Base-by-base conservation (phyloP, 148 eudicot species). In the Vaccinium corymbosum region DNA sequence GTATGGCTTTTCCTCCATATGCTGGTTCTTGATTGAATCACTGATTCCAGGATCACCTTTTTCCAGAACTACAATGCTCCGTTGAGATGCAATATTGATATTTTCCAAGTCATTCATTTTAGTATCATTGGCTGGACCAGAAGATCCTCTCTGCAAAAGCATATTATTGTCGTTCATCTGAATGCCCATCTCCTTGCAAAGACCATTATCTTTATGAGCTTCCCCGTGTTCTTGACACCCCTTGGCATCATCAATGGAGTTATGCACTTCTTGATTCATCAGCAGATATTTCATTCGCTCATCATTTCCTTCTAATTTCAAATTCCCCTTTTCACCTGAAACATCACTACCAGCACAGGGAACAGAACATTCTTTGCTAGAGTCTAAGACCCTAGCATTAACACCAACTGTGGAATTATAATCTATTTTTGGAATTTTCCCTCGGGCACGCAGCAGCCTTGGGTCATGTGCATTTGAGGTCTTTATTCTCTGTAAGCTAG, bases 291-390 rank as follows among this genome's bases (percentile, higher is more conserved):
- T 80, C 73, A n/a, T 68, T 80, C 82, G 70, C 80, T 56, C 82
- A 88, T 25, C 50, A 48, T 80, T 81, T 35, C 57, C 85, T 81
- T 57, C 85, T 71, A 85, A n/a, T 27, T 83, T 81, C 53, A 80
- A 32, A 53, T 78, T 81, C 46, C 73, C 59, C 13, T 56, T 84
- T 81, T 77, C 85, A 76, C 38, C 19, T 70, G 84, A 82, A 82
- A 15, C 62, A 83, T 59, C 57, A 46, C 56, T 80, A 81, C 70
- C 78, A 32, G 50, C 80, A 84, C 84, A 81, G 53, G 88, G 66
- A 66, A 80, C 85, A 12, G 89, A 87, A 76, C 86, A 88, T 81
- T 75, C 87, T 49, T 78, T 29, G 83, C 71, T 88, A 79, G 82
- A 85, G 75, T 74, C 77, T 53, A 77, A 35, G 49, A 62, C 22